A percentile compares a stretch with the other conserved stretches of the same genome.
phyloP scores from a whole-genome alignment of 1,284 basidiomycete species.

The Taiwanofungus camphoratus region DNA sequence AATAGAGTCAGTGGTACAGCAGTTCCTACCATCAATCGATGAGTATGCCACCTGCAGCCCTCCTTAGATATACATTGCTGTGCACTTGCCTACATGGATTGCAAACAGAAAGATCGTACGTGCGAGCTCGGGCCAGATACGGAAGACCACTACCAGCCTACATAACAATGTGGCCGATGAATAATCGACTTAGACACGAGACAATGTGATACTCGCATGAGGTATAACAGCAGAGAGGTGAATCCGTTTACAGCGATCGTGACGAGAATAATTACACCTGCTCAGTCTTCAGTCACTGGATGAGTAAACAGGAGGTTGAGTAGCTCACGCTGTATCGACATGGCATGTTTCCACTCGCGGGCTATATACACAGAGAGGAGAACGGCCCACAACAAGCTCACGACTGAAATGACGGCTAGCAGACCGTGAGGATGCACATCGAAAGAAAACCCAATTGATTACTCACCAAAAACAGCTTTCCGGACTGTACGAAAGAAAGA shows the following conservation, averaged over 20 bases:
- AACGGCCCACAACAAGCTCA: conserved; percentile 34
- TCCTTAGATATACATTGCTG: not conserved
- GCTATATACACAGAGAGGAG: conserved; percentile 35
- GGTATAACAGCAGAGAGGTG: conserved; percentile 38
- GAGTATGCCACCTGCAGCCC: conserved; percentile 1
- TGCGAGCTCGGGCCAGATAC: conserved; percentile 37
- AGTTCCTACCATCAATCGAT: conserved; percentile 16
- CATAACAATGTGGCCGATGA: not conserved
- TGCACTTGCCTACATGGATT: conserved; percentile 35
- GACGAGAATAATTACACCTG: conserved; percentile 35
- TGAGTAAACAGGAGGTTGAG: not conserved
- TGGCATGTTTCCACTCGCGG: conserved; percentile 35
- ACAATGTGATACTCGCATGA: conserved; percentile 34
- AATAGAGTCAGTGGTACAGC: conserved; percentile 30
- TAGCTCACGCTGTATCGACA: conserved; percentile 33
- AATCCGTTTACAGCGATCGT: conserved; percentile 33
- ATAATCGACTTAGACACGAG: not conserved
- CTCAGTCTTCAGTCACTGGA: not conserved
- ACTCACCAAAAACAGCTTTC: conserved; percentile 28
- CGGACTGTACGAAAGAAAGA: conserved; percentile 26
- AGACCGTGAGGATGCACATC: conserved; percentile 3
- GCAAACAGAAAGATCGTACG: conserved; percentile 33
- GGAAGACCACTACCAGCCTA: conserved; percentile 44
- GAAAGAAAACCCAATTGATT: not conserved
- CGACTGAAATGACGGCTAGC: conserved; percentile 35